Conservation (phyloP, 108 stramenopile genomes). For the Cyclotella atomus region DNA sequence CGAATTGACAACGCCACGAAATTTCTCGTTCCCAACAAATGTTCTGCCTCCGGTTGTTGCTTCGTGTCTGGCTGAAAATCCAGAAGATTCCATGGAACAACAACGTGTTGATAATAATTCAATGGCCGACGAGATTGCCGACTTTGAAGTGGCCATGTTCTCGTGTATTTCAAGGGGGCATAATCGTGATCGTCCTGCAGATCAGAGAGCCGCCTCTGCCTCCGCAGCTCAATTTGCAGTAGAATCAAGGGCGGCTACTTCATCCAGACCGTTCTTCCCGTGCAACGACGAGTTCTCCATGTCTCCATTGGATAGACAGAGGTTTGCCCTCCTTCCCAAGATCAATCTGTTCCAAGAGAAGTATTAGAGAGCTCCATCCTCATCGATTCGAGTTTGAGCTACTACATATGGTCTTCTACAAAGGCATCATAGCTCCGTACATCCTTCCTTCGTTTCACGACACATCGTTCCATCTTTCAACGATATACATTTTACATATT, state of each 20-base stretch:
- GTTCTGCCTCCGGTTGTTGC: background rate
- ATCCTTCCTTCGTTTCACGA: background rate
- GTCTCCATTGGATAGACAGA: background rate
- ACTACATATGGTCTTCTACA: background rate
- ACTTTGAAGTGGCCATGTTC: conserved; percentile 6
- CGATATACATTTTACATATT: background rate
- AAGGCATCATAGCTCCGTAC: background rate
- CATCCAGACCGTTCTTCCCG: background rate
- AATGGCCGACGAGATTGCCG: background rate
- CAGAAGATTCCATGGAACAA: background rate
- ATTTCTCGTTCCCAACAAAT: background rate
- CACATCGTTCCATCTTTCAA: background rate
- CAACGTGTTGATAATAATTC: background rate
- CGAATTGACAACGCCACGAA: background rate
- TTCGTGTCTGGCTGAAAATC: background rate
- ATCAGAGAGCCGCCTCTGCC: background rate
- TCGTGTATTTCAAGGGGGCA: background rate
- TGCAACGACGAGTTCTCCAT: background rate
- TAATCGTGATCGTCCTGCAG: background rate
- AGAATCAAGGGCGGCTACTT: background rate
- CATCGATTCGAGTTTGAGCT: no score
- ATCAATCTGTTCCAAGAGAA: background rate
- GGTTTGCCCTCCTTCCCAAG: conserved; percentile 3
- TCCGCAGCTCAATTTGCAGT: no score
- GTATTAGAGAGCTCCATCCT: no score